Base-by-base conservation (phyloP, 179 eudicot species). In the Beta corolliflora region DNA sequence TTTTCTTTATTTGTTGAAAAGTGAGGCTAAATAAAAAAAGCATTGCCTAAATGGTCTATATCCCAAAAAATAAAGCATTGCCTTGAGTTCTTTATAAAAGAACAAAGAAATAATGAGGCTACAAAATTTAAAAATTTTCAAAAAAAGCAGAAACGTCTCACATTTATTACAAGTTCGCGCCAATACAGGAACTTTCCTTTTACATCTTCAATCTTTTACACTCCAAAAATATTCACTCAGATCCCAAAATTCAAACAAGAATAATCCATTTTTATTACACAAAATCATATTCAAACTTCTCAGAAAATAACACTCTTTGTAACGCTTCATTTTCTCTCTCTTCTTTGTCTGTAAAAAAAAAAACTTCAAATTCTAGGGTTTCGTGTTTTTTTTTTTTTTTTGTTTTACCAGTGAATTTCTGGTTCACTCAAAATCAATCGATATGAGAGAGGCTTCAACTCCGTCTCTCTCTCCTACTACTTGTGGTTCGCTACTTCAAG, bases 401-500 rank as follows among this genome's bases (percentile, higher is more conserved):
- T 55, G 25, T 25, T 25, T 65, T 9, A 25, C 6, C 53, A 44
- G 44, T 77, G 31, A 15, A 29, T 56, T 50, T 82, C 68, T 79
- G 64, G 14, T 25, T 14, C 54, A 67, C 16, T 81, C 9, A 18
- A 65, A n/a, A 58, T 60, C 53, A 16, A 45, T 67, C 36, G 54
- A 13, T 0, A 69, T 77, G 75, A 77, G 29, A 31, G 68, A 68
- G 44, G 36, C 61, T 46, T 69, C 84, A 44, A 55, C 84, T 74
- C 84, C 81, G 9, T 81, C 84, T 61, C 81, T 29, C 60, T 79
- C 87, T 67, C 81, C 83, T 13, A 86, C 91, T 69, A 88, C 92
- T 78, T 91, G 91, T 41, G 89, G 87, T 23, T 85, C 92, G 79
- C 87, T 89, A 21, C 91, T 91, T 18, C 85, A 76, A 45, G 93